phyloP scores from a whole-genome alignment of 176 grass and related monocot species.

The Carex kokanica region DNA sequence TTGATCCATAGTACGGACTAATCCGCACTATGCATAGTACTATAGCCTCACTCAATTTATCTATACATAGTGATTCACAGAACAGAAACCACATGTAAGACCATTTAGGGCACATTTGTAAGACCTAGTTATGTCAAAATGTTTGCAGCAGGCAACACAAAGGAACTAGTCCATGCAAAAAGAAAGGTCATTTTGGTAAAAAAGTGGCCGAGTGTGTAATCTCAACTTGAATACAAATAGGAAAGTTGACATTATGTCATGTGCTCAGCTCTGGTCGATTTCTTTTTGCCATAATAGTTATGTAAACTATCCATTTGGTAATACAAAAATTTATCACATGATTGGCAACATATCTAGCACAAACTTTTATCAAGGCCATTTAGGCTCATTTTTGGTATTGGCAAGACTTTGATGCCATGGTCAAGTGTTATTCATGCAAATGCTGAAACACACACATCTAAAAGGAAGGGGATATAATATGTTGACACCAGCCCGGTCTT shows the following conservation, averaged over 20 bases:
- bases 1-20: no score
- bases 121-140: neutral
- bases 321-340: neutral
- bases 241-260: neutral
- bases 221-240: neutral
- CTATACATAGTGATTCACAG: neutral
- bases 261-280: neutral
- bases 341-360: conserved; percentile 7
- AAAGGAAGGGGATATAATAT: neutral
- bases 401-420: neutral
- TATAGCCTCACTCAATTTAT: neutral
- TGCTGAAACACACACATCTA: neutral
- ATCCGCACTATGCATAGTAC: no score
- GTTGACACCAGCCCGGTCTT: neutral
- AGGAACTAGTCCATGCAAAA: neutral
- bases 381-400: neutral
- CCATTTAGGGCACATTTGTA: neutral
- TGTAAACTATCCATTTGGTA: neutral
- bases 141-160: neutral
- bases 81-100: neutral
- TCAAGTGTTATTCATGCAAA: neutral
- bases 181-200: neutral
- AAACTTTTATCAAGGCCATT: neutral
- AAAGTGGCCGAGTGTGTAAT: neutral
- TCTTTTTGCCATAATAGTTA: neutral